These are phyloP conservation scores for Thelonectria olida DNA, from an alignment of 2,329 filamentous ascomycete genomes.

Conservation along the genomic window DNA sequence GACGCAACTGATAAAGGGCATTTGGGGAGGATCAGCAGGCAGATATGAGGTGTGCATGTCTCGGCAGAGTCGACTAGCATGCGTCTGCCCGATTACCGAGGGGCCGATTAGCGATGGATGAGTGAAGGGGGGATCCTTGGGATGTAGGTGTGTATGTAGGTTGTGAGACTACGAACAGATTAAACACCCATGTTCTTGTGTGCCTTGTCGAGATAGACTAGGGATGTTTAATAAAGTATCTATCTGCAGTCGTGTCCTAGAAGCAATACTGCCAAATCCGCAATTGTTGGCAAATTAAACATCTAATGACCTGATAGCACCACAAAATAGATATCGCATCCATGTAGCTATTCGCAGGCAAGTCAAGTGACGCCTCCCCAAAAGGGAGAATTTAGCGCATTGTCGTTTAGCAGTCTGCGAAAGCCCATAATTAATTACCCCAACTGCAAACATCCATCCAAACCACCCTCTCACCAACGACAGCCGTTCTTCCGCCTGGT, in stretches of 20 bases:
- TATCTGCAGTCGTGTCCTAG: neutral
- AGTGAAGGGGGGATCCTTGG: neutral
- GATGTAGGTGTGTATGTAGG: neutral
- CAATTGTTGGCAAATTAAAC: neutral
- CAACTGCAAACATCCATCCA: conserved; percentile 21
- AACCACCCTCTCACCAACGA: neutral
- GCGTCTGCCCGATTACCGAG: neutral
- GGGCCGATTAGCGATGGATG: neutral
- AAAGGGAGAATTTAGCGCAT: conserved; percentile 27
- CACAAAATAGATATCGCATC: no score
- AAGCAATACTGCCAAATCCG: neutral
- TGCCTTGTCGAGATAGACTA: no score
- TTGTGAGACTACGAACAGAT: neutral
- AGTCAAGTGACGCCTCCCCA: conserved; percentile 34
- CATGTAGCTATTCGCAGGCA: no score
- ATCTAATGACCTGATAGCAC: neutral
- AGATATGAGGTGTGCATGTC: neutral
- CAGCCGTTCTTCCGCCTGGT: conserved; percentile 3
- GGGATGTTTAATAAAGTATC: neutral
- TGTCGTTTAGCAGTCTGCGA: neutral
- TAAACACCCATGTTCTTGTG: no score
- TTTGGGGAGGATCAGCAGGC: neutral
- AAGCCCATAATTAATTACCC: conserved; percentile 1
- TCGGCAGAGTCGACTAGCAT: neutral
- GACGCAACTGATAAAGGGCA: neutral